Base-by-base conservation (phyloP, 106 monocot genomes). In the Alisma plantagoaquatica region DNA sequence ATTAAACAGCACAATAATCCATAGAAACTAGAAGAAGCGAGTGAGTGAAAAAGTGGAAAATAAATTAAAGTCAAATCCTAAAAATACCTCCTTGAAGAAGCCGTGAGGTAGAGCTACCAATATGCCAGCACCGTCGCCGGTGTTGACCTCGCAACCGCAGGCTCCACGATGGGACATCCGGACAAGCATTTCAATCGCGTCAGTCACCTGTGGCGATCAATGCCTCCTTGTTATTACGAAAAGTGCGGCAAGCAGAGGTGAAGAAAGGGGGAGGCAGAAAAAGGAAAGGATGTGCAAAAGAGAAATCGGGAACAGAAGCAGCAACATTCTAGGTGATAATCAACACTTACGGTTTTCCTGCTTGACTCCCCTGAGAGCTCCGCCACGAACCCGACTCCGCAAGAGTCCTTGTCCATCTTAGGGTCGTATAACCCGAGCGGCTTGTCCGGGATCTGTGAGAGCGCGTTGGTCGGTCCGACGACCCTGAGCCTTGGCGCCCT, bases 111-210 rank as follows among this genome's bases (percentile, higher is more conserved):
- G 78, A 47, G 82, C 90, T 4, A 90, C 90, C 33, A 98, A 73
- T 43, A 98, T 90, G 31, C 98, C 98, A 30, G 98, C 98, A 41
- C 98, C 98, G 68, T 98, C 98, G n/a, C 98, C 98, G n/a, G 98
- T 90, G 47, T 98, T 98, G 10, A 69, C 54, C 60, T 98, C 98
- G 43, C 98, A 98, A 18, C 98, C 98, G 49, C 98, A 98, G 20
- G 98, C 98, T n/a, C 98, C 98, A 8, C 98, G 67, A 59, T 98
- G 98, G 29, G 98, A 29, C 98, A 98, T 98, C 22, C 98, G 61
- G 30, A 79, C 77, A 56, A 90, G 77, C 98, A 98, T 98, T 60
- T 80, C 79, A n/a, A 98, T 51, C 12, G 98, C 90, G 65, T 98
- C 98, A 23, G 68, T 53, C 23, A 98, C 98, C 98, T 98, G 60